Conservation (phyloP, 2,329 filamentous ascomycete species). For the Coccinonectria pachysandricola region DNA sequence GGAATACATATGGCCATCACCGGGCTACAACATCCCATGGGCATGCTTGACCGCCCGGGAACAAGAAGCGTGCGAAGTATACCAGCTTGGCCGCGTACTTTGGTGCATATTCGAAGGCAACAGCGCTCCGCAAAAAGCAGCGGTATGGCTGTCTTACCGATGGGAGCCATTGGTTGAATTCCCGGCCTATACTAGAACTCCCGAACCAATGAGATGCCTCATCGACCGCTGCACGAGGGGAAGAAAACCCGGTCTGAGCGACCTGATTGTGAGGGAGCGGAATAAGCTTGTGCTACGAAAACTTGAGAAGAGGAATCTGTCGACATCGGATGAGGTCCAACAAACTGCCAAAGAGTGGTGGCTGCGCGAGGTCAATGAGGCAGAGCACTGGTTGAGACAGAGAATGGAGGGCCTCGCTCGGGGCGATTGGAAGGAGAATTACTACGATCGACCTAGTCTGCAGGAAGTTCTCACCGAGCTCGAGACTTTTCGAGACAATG, state of each 20-base stretch:
- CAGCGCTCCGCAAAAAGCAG: slow-evolving; percentile 45
- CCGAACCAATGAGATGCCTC: slow-evolving; percentile 32
- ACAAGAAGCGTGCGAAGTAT: slow-evolving; percentile 49
- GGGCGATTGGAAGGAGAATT: slow-evolving; percentile 41
- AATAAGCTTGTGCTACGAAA: slow-evolving; percentile 36
- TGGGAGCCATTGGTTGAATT: slow-evolving; percentile 48
- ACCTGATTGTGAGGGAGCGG: slow-evolving; percentile 32
- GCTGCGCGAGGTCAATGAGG: slow-evolving; percentile 34
- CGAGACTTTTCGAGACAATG: slow-evolving; percentile 16
- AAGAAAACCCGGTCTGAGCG: slow-evolving; percentile 33
- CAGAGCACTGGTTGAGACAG: slow-evolving; percentile 35
- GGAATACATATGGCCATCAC: slow-evolving; percentile 35
- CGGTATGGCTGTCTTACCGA: slow-evolving; percentile 49
- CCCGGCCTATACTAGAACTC: slow-evolving; percentile 40
- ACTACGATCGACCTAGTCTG: slow-evolving; percentile 37
- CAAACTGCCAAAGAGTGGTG: slow-evolving; percentile 37
- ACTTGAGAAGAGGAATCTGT: slow-evolving; percentile 21
- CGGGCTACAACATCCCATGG: slow-evolving; percentile 48
- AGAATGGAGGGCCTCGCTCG: slow-evolving; percentile 28
- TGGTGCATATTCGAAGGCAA: slow-evolving; percentile 55
- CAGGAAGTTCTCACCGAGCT: slow-evolving; percentile 30
- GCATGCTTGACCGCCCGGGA: slow-evolving; percentile 38
- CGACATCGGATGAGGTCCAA: slow-evolving; percentile 25
- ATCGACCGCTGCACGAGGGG: slow-evolving; percentile 44
- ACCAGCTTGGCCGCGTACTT: slow-evolving; percentile 50